phyloP scores from a whole-genome alignment of 208 protist species.

The Wallacemonas rigidus region DNA sequence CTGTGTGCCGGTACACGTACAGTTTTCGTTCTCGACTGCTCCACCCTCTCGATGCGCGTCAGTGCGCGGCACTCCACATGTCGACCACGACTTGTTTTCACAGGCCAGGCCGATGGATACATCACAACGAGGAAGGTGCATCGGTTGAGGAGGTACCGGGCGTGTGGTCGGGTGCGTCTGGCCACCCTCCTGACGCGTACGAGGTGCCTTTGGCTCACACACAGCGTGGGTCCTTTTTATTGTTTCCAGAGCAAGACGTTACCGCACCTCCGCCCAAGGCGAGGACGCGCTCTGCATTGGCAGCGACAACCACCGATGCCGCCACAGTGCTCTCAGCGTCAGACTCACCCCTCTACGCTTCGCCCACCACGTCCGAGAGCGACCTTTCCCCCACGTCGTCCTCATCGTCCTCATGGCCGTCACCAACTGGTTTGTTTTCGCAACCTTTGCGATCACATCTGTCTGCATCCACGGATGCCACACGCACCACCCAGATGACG shows the following conservation, averaged over 20 bases:
- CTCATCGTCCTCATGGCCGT: constrained; percentile 3
- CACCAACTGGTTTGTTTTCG: not conserved
- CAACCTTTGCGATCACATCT: too few relatives aligned
- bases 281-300: too few relatives aligned
- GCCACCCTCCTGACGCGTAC: too few relatives aligned
- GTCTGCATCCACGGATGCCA: not conserved
- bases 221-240: constrained; percentile 14
- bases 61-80: not conserved
- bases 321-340: too few relatives aligned
- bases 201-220: not conserved
- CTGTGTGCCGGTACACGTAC: constrained; percentile 44
- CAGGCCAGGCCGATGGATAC: too few relatives aligned
- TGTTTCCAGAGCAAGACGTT: constrained; percentile 3
- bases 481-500: too few relatives aligned
- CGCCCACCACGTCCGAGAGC: not conserved
- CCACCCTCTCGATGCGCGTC: constrained; percentile 14
- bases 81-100: not conserved
- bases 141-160: too few relatives aligned
- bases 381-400: not conserved
- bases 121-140: too few relatives aligned
- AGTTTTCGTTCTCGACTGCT: constrained; percentile 26
- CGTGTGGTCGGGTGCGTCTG: too few relatives aligned
- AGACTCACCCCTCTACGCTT: too few relatives aligned
- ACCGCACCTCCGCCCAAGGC: not conserved
- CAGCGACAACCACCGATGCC: too few relatives aligned